Percentiles rank a stretch among this genome's conserved stretches.
Conservation (phyloP, 371 early-diverging fungal species). For the Saksenaea oblongispora region DNA sequence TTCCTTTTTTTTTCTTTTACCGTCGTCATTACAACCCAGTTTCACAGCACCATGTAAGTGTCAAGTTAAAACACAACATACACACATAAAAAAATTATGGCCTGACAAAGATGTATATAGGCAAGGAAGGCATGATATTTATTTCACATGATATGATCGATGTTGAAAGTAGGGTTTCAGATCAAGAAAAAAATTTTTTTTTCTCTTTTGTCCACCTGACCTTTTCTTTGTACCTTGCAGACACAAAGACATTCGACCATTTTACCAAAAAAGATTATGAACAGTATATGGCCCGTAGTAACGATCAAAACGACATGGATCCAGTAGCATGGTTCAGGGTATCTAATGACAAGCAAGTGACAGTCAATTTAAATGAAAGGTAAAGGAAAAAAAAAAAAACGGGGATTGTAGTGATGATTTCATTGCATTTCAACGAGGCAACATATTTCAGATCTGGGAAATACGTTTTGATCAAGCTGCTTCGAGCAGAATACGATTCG, state of each 20-base stretch:
- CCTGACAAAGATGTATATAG: neutral
- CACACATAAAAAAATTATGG: neutral
- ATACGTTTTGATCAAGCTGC: conserved; percentile 31
- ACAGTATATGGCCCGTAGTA: conserved; percentile 11
- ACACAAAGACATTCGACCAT: conserved; percentile 21
- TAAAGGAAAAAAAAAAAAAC: neutral
- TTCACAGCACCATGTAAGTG: conserved; percentile 33
- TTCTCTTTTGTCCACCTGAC: neutral
- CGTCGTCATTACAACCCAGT: neutral
- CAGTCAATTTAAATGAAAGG: conserved; percentile 15
- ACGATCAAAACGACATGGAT: conserved; percentile 17
- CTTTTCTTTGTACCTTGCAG: neutral
- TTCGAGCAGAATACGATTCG: conserved; percentile 25
- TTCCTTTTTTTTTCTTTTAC: neutral
- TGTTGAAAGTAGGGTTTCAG: conserved; percentile 15
- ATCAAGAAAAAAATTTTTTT: conserved; percentile 3
- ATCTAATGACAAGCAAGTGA: conserved; percentile 14
- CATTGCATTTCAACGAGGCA: neutral
- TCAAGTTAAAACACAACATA: neutral
- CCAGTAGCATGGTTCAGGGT: conserved; percentile 32
- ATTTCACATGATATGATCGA: conserved; percentile 27
- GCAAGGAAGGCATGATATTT: conserved; percentile 38
- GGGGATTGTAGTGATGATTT: neutral
- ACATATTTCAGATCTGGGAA: conserved; percentile 21
- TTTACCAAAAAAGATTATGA: conserved; percentile 21